Evolutionary conservation across 352 stramenopile genomes (phyloP).

Genomic region (Phytophthora pini): DNA sequence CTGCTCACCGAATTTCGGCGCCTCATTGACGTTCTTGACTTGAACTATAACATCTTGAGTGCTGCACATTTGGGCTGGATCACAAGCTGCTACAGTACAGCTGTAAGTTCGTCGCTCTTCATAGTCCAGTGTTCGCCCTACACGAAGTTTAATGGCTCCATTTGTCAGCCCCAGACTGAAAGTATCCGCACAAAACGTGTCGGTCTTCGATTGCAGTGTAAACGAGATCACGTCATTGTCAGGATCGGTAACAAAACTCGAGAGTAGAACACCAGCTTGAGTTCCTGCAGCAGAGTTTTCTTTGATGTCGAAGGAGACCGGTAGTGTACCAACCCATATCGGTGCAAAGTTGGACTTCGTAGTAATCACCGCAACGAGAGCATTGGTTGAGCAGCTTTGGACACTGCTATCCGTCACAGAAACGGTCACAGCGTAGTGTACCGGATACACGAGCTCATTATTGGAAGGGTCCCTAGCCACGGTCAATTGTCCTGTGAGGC

Average conservation of each 20-base stretch:
- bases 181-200: constrained; percentile 53
- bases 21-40: constrained; percentile 64
- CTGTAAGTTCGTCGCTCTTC: constrained; percentile 44
- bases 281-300: constrained; percentile 48
- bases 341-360: constrained; percentile 64
- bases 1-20: constrained; percentile 43
- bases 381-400: constrained; percentile 32
- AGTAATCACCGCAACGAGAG: constrained; percentile 35
- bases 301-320: constrained; percentile 38
- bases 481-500: constrained; percentile 52
- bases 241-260: constrained; percentile 41
- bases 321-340: constrained; percentile 41
- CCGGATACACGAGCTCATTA: constrained; percentile 48
- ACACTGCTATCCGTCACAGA: constrained; percentile 53
- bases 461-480: constrained; percentile 33
- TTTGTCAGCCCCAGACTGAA: constrained; percentile 43
- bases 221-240: constrained; percentile 54
- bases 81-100: constrained; percentile 61
- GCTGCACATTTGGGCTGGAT: constrained; percentile 57
- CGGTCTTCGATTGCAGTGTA: constrained; percentile 59
- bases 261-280: constrained; percentile 28
- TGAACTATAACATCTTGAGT: constrained; percentile 48
- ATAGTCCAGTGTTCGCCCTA: constrained; percentile 42
- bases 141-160: constrained; percentile 42
- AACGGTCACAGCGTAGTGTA: constrained; percentile 36